Conservation (phyloP, 345 rosid species). For the Populus euphratica region DNA sequence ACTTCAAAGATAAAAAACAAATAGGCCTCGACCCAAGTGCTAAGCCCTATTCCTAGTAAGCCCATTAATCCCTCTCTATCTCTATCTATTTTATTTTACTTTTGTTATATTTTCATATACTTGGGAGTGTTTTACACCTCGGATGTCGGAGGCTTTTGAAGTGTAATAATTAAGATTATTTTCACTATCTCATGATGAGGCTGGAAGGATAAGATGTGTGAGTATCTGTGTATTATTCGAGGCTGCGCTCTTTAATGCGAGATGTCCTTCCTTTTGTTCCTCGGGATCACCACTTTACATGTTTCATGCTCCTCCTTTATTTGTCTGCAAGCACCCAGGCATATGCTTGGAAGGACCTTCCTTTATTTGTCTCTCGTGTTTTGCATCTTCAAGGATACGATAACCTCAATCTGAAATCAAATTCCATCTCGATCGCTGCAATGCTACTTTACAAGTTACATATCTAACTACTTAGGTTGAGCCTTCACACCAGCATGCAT, state of each 20-base stretch:
- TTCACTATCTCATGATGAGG: no score
- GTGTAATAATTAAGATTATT: no score
- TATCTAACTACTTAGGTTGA: background rate
- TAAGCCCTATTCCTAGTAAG: no score
- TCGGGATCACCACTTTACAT: constrained; percentile 40
- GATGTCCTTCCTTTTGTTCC: constrained; percentile 24
- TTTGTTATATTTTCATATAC: no score
- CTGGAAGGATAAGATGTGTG: no score
- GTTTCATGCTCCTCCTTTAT: constrained; percentile 19
- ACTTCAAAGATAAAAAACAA: no score
- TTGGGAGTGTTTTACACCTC: no score
- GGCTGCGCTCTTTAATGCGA: background rate
- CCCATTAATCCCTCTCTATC: no score
- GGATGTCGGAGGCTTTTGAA: no score
- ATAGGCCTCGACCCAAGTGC: no score
- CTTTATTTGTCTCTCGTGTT: constrained; percentile 10
- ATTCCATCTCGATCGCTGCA: background rate
- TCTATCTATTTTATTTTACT: no score
- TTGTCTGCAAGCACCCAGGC: background rate
- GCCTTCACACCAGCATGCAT: background rate
- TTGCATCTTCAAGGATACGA: background rate
- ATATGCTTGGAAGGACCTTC: background rate
- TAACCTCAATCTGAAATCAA: constrained; percentile 10
- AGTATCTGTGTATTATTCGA: no score
- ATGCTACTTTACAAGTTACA: background rate